Evolutionary conservation across 78 protist genomes (phyloP).

Genomic region (Dictyostelium discoideum): DNA sequence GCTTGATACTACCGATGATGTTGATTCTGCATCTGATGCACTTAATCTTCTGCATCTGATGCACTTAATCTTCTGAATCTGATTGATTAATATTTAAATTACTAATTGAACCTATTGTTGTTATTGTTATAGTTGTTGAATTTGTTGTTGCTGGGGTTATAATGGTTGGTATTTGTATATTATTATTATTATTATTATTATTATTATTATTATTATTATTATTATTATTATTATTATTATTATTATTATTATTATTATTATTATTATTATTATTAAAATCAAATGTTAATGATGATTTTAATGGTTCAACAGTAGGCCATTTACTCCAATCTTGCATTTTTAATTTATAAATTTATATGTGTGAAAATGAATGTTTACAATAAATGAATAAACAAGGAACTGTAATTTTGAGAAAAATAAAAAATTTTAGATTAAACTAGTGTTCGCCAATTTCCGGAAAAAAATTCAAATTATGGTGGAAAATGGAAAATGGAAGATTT

Average conservation of each 20-base stretch:
- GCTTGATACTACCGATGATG: no score
- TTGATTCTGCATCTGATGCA: neutral
- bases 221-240: no score
- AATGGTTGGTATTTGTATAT: neutral
- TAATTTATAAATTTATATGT: neutral
- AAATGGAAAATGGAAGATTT: no score
- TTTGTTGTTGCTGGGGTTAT: neutral
- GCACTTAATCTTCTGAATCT: neutral
- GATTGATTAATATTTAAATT: neutral
- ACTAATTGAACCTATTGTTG: neutral
- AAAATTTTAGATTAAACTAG: neutral
- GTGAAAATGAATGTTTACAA: neutral
- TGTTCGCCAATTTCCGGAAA: no score
- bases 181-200: no score
- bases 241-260: no score
- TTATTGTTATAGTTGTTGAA: neutral
- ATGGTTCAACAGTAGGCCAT: conserved; percentile 32
- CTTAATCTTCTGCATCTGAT: no score
- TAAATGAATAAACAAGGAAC: neutral
- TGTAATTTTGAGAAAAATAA: neutral
- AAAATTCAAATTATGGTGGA: no score
- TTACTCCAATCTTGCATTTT: conserved; percentile 30
- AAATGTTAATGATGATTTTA: conserved; percentile 28
- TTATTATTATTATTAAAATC: no score
- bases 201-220: no score